Base-by-base conservation (phyloP, 257 asterid genomes). In the Lycium ferocissimum region DNA sequence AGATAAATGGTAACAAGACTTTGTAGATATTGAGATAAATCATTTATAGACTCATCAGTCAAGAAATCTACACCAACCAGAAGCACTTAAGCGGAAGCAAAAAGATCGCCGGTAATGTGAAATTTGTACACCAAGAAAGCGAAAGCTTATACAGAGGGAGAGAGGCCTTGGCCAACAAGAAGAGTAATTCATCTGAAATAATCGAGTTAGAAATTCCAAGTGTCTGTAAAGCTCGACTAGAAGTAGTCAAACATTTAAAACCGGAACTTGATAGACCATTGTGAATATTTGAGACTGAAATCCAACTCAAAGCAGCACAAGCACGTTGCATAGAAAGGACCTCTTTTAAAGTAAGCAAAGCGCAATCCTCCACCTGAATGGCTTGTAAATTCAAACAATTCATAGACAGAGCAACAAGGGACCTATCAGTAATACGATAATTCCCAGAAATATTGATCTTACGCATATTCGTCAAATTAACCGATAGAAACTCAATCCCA, bases 401-500 rank as follows among this genome's bases (percentile, higher is more conserved):
- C 51, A 12, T 49, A 5, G 82, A 67, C 35, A 85, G 65, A 8
- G 82, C 43, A 66, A 49, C 58, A 81, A 85, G 58, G 6, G 85
- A 85, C 65, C 43, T 85, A 85, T 85, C 82, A 9, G 82, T 85
- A 70, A 85, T 53, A 76, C 75, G 70, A 2, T 40, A 1, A 86
- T 86, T 86, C 66, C 88, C 88, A 17, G 88, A 76, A 76, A 86
- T 3, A 75, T 63, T 83, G 8, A 86, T 73, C 62, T 65, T 86
- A 10, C 81, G 72, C 81, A 86, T 63, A 15, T 22, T 75, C 14
- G 7, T 62, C 81, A 83, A 17, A 37, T 43, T 86, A 37, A 49
- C 13, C 47, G 84, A 58, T 62, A 86, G 75, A 38, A 37, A 38
- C 86, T 56, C 59, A 53, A 86, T 40, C 33, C 86, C 88, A 8